A percentile compares a stretch with the other conserved stretches of the same genome.
These are phyloP conservation scores for Kurtzmaniella quercitrusa DNA, from an alignment of 1,139 yeast species.

Conservation along the genomic window DNA sequence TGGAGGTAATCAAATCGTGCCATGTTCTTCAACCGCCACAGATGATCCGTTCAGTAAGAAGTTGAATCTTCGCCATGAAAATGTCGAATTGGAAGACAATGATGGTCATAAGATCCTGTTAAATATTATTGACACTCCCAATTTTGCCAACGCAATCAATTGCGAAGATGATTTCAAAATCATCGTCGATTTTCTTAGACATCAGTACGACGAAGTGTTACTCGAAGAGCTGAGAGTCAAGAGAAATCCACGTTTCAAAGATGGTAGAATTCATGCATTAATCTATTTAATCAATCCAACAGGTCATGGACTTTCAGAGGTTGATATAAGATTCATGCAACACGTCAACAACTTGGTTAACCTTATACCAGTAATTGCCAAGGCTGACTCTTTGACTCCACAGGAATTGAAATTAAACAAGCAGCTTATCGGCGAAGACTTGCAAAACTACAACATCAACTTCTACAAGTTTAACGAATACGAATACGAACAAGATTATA, in stretches of 20 bases:
- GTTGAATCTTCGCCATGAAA: constrained; percentile 44
- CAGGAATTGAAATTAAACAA: constrained; percentile 35
- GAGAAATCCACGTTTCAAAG: constrained; percentile 46
- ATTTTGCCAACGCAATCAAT: constrained; percentile 68
- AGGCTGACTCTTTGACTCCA: constrained; percentile 40
- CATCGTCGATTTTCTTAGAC: constrained; percentile 47
- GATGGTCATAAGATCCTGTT: constrained; percentile 48
- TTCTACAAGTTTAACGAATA: constrained; percentile 47
- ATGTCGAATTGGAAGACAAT: constrained; percentile 48
- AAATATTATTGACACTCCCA: constrained; percentile 61
- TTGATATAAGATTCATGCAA: constrained; percentile 38
- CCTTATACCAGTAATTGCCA: constrained; percentile 40
- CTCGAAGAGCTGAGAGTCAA: constrained; percentile 47
- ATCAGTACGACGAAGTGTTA: constrained; percentile 47
- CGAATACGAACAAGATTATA: constrained; percentile 45
- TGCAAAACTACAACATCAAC: constrained; percentile 36
- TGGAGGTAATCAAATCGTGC: constrained; percentile 68
- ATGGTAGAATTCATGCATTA: constrained; percentile 45
- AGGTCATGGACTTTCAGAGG: constrained; percentile 43
- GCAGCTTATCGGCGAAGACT: constrained; percentile 39
- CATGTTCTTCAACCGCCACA: constrained; percentile 33
- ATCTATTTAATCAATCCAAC: constrained; percentile 47
- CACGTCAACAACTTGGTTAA: constrained; percentile 42
- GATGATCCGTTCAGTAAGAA: constrained; percentile 43
- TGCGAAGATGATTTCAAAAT: constrained; percentile 43